Conservation (phyloP, 768 basidiomycete species). For the Bullera alba region DNA sequence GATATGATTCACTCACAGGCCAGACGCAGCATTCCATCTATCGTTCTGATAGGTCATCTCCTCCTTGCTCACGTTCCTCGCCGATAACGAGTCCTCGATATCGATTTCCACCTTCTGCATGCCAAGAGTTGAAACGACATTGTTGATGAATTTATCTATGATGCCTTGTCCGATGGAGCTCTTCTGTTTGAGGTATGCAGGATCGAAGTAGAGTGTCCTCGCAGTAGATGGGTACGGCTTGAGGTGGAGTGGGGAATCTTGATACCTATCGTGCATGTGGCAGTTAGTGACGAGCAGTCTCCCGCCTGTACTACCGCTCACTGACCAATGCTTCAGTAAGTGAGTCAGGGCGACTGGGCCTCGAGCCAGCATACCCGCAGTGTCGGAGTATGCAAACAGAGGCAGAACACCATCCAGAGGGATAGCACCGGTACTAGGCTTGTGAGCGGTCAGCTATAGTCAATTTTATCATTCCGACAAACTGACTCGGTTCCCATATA, state of each 20-base stretch:
- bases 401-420: constrained; percentile 24
- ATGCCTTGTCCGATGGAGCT: too few relatives aligned
- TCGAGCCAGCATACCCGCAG: constrained; percentile 28
- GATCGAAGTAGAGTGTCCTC: too few relatives aligned
- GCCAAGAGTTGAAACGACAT: constrained; percentile 5
- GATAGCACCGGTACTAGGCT: constrained; percentile 28
- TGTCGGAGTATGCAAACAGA: constrained; percentile 16
- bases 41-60: background rate
- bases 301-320: constrained; percentile 1
- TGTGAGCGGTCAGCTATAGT: too few relatives aligned
- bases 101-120: too few relatives aligned
- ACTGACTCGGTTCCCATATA: constrained; percentile 14
- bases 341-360: constrained; percentile 3
- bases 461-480: background rate
- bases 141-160: constrained; percentile 5
- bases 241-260: constrained; percentile 15
- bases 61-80: constrained; percentile 5
- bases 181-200: too few relatives aligned
- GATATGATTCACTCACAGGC: constrained; percentile 50
- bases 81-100: constrained; percentile 12
- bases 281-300: too few relatives aligned
- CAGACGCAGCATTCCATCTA: constrained; percentile 7
- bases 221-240: too few relatives aligned
- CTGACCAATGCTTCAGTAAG: background rate
- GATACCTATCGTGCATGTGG: constrained; percentile 23